Percentiles rank a stretch among this genome's conserved stretches.
These are phyloP conservation scores for Tricharina praecox DNA, from an alignment of 495 filamentous ascomycete genomes.

Conservation along the genomic window DNA sequence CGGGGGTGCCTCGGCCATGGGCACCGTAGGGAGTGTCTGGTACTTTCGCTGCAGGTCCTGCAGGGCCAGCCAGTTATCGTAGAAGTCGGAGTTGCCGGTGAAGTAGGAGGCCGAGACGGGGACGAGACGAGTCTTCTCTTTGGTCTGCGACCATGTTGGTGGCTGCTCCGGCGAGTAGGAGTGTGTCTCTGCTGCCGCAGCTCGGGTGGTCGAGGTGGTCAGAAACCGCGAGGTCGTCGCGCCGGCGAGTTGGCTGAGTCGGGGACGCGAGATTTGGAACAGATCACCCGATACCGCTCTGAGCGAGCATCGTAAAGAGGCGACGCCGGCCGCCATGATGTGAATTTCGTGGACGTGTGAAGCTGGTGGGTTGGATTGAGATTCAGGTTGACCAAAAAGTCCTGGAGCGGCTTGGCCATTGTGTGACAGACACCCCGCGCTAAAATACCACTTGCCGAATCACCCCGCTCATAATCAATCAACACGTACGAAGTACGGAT, in stretches of 20 bases:
- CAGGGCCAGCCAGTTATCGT: constrained; percentile 62
- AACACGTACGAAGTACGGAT: too few species aligned
- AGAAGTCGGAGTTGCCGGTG: constrained; percentile 67
- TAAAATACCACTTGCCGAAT: too few species aligned
- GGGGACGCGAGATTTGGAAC: constrained; percentile 8
- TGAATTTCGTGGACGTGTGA: constrained; percentile 4
- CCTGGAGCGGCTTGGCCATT: background rate
- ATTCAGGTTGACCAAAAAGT: constrained; percentile 4
- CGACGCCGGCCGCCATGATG: constrained; percentile 14
- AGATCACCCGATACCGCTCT: constrained; percentile 6
- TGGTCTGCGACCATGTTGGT: constrained; percentile 11
- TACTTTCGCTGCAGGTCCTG: constrained; percentile 53
- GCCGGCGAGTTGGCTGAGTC: constrained; percentile 9
- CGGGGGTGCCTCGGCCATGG: constrained; percentile 46
- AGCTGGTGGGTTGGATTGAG: too few species aligned
- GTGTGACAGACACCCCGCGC: too few species aligned
- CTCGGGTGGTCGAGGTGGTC: constrained; percentile 11
- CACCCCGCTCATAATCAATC: too few species aligned
- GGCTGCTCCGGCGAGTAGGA: constrained; percentile 1
- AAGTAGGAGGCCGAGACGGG: constrained; percentile 87
- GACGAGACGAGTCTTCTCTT: constrained; percentile 44
- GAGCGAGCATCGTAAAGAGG: constrained; percentile 13
- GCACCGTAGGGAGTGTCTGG: constrained; percentile 49
- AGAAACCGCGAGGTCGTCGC: constrained; percentile 16
- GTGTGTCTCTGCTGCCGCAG: constrained; percentile 5